A percentile compares a stretch with the other conserved stretches of the same genome.
phyloP scores from a whole-genome alignment of 192 early-diverging fungal species.

The Coemansia sp. region DNA sequence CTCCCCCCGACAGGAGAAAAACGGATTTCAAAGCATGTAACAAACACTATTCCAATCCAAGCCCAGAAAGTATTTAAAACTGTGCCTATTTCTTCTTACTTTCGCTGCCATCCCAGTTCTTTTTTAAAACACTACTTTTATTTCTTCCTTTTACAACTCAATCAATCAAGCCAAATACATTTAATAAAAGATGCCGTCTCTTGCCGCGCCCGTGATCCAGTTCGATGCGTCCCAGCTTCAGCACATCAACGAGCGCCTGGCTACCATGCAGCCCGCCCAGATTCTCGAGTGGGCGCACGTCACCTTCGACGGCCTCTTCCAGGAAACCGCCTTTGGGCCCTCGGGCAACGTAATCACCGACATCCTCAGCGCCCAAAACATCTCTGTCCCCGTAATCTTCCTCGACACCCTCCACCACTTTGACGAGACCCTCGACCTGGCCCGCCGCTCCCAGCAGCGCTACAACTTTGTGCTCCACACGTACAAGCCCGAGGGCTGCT shows the following conservation, averaged over 20 bases:
- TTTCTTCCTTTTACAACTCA: no score
- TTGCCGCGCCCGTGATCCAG: conserved; percentile 36
- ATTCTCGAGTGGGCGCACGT: conserved; percentile 86
- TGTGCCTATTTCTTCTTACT: no score
- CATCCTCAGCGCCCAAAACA: conserved; percentile 72
- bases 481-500: conserved; percentile 68
- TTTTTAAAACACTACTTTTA: no score
- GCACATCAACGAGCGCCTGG: conserved; percentile 72
- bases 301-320: conserved; percentile 76
- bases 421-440: conserved; percentile 83
- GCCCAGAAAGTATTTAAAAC: no score
- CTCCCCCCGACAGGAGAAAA: neutral
- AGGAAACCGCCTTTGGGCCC: conserved; percentile 93
- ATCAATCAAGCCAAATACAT: no score
- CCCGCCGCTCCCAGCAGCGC: conserved; percentile 60
- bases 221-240: conserved; percentile 56
- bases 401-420: conserved; percentile 97
- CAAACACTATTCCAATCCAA: neutral
- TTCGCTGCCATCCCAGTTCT: no score
- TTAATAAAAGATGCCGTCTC: conserved; percentile 29
- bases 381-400: conserved; percentile 74
- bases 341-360: conserved; percentile 88
- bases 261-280: conserved; percentile 67
- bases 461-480: conserved; percentile 72
- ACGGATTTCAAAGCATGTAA: neutral